Percentiles rank a stretch among this genome's conserved stretches.
phyloP scores from a whole-genome alignment of 768 basidiomycete species.

The Mycena belliarum region DNA sequence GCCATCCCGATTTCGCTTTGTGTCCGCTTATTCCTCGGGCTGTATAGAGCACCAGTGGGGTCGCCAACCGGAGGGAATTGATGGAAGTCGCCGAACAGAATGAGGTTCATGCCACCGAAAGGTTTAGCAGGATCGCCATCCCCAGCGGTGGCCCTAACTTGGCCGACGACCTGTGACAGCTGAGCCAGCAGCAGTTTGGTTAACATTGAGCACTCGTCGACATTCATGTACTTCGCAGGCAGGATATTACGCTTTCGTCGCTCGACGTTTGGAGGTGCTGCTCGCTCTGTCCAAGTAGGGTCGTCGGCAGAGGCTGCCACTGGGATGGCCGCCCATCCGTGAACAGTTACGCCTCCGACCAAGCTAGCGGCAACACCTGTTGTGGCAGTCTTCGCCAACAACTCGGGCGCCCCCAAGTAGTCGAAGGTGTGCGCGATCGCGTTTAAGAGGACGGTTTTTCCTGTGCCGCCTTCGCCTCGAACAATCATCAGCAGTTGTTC shows the following conservation, averaged over 20 bases:
- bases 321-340: slow-evolving; percentile 32
- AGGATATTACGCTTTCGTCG: background rate
- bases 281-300: background rate
- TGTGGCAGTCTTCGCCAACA: slow-evolving; percentile 37
- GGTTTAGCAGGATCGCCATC: background rate
- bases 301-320: background rate
- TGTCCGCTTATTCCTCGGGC: background rate
- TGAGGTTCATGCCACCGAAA: slow-evolving; percentile 42
- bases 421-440: slow-evolving; percentile 38
- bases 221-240: background rate
- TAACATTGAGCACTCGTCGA: background rate
- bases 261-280: background rate
- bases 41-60: slow-evolving; percentile 14
- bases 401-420: background rate
- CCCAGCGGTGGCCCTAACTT: background rate
- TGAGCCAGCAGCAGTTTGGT: background rate
- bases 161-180: background rate
- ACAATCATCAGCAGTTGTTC: slow-evolving; percentile 37
- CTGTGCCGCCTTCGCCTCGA: slow-evolving; percentile 42
- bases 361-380: slow-evolving; percentile 43
- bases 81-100: slow-evolving; percentile 44
- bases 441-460: slow-evolving; percentile 44
- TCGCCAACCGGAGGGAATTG: slow-evolving; percentile 45
- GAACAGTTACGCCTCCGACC: slow-evolving; percentile 38
- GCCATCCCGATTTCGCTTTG: background rate